Conservation (phyloP, 257 asterid genomes). For the Petrea volubilis region DNA sequence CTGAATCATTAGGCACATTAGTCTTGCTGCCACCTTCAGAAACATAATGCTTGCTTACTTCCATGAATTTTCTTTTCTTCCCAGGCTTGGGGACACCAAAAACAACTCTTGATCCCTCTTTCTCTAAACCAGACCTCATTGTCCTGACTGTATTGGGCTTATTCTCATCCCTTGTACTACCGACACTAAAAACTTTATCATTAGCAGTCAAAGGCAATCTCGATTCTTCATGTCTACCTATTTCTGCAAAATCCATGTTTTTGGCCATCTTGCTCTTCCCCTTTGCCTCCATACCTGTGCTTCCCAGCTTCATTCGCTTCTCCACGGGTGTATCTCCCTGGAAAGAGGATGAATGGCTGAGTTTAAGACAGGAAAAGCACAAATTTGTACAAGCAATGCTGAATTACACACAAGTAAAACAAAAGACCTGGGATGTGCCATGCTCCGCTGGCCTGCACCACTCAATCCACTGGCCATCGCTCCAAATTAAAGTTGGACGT, state of each 20-base stretch:
- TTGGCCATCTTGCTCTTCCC: slow-evolving; percentile 52
- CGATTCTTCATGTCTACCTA: slow-evolving; percentile 45
- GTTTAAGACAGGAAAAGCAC: slow-evolving; percentile 5
- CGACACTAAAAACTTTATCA: slow-evolving; percentile 64
- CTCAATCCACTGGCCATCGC: slow-evolving; percentile 84
- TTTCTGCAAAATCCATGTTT: slow-evolving; percentile 40
- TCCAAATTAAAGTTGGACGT: slow-evolving; percentile 84
- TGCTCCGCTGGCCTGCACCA: slow-evolving; percentile 53
- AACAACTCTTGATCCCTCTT: slow-evolving; percentile 73
- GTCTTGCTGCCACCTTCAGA: slow-evolving; percentile 54
- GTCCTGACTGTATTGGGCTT: slow-evolving; percentile 55
- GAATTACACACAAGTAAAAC: slow-evolving; percentile 5
- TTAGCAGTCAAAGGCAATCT: slow-evolving; percentile 57
- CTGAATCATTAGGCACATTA: slow-evolving; percentile 52
- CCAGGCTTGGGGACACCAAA: slow-evolving; percentile 97
- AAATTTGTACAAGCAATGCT: not conserved
- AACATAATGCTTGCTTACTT: slow-evolving; percentile 88
- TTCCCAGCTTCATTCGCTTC: slow-evolving; percentile 72
- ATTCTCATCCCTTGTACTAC: slow-evolving; percentile 54
- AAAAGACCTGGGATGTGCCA: slow-evolving; percentile 56
- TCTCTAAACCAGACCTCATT: slow-evolving; percentile 73
- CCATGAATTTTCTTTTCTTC: slow-evolving; percentile 92
- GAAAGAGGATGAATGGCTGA: slow-evolving; percentile 22
- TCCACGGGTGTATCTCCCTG: slow-evolving; percentile 88
- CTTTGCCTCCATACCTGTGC: slow-evolving; percentile 42